Percentiles rank a stretch among this genome's conserved stretches.
Evolutionary conservation across 2,329 filamentous ascomycete species (phyloP).

Genomic region (Macrophomina tecta): DNA sequence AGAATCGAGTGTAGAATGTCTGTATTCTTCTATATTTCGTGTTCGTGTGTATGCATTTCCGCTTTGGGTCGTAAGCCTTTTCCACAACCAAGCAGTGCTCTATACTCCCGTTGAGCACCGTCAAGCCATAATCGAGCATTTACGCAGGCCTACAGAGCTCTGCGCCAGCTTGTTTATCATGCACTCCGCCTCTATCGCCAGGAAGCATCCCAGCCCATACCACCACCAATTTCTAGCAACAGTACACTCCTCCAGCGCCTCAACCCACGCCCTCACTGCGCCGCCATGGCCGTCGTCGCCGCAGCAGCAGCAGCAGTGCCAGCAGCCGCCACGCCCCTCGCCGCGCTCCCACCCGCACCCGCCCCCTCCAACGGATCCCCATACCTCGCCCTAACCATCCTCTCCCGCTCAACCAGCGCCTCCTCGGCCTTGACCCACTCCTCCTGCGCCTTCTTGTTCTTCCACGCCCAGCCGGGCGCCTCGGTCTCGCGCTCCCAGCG

Average conservation of each 20-base stretch:
- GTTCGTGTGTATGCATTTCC: background rate
- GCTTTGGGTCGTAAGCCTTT: background rate
- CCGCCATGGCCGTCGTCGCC: too few relatives aligned
- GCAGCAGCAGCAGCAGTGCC: too few relatives aligned
- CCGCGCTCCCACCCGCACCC: background rate
- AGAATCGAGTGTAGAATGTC: too few relatives aligned
- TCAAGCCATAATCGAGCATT: too few relatives aligned
- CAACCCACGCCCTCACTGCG: too few relatives aligned
- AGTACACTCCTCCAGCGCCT: too few relatives aligned
- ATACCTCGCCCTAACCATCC: constrained; percentile 38
- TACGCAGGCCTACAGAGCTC: too few relatives aligned
- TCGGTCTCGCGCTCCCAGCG: constrained; percentile 45
- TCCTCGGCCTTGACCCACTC: constrained; percentile 44
- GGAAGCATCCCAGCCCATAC: too few relatives aligned
- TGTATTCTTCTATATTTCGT: background rate
- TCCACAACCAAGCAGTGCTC: background rate
- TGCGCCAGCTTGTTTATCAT: too few relatives aligned
- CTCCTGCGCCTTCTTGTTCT: constrained; percentile 44
- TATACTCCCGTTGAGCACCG: background rate
- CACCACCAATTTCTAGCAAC: too few relatives aligned
- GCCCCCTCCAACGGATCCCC: constrained; percentile 21
- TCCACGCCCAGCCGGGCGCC: constrained; percentile 47
- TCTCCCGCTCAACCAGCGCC: constrained; percentile 41
- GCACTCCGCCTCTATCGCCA: too few relatives aligned
- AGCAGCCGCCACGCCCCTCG: too few relatives aligned